Evolutionary conservation across 129 eudicot species (phyloP).

Genomic region (Chrysanthemum makinoi): DNA sequence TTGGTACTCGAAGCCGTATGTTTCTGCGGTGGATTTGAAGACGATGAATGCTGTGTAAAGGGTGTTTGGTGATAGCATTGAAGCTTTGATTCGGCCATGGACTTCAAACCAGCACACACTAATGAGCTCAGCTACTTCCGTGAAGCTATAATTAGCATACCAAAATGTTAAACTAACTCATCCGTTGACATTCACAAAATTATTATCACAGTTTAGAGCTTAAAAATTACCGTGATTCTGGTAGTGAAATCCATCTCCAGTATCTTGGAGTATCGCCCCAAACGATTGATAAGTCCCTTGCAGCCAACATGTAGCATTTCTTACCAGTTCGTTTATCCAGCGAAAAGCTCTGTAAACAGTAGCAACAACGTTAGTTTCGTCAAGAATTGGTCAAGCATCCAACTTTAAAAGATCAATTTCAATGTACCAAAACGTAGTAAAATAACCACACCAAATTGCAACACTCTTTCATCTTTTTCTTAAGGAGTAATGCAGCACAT

Average conservation of each 20-base stretch:
- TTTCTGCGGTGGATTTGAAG: conserved; percentile 40
- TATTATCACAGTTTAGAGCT: not conserved
- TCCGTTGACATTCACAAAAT: not conserved
- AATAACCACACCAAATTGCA: too few relatives aligned
- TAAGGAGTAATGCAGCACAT: too few relatives aligned
- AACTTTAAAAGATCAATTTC: not conserved
- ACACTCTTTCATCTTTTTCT: too few relatives aligned
- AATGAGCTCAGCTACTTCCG: conserved; percentile 69
- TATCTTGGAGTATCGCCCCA: conserved; percentile 43
- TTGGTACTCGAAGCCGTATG: conserved; percentile 44
- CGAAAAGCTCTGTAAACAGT: conserved; percentile 37
- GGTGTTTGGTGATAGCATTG: conserved; percentile 60
- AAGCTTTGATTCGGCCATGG: conserved; percentile 46
- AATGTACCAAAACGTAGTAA: too few relatives aligned
- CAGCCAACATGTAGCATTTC: conserved; percentile 47
- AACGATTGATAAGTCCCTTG: conserved; percentile 36
- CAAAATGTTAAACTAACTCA: not conserved
- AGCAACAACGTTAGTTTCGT: not conserved
- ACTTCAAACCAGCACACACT: conserved; percentile 86
- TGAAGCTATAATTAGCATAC: conserved; percentile 41
- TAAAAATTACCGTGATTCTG: conserved; percentile 39
- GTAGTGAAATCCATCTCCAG: conserved; percentile 47
- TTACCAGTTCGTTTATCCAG: conserved; percentile 46
- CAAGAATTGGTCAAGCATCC: not conserved
- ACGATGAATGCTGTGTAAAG: conserved; percentile 63